Conservation (phyloP, 257 asterid genomes). For the Parsonsia alboflavescens region DNA sequence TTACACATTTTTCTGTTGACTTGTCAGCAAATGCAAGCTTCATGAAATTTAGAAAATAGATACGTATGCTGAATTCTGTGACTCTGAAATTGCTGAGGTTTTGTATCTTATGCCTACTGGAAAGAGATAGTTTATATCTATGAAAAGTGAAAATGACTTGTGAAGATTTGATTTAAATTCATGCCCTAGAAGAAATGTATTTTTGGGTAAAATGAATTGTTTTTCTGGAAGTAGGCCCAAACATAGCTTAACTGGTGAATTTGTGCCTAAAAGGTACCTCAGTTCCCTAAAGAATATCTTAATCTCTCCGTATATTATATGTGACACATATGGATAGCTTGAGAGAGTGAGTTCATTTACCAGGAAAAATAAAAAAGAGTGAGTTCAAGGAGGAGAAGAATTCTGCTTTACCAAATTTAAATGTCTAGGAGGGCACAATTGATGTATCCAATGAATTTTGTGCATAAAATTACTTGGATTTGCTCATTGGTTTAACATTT, state of each 20-base stretch:
- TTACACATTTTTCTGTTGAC: background rate
- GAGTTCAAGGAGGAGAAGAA: background rate
- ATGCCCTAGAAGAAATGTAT: background rate
- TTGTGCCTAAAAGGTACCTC: background rate
- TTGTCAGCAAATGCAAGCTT: background rate
- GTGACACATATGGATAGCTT: background rate
- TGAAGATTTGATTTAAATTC: background rate
- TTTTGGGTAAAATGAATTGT: background rate
- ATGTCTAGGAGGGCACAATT: background rate
- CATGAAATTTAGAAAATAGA: background rate
- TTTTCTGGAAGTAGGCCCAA: background rate
- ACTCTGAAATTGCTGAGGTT: background rate
- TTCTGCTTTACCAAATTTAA: background rate
- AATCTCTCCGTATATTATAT: background rate
- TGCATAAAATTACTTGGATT: background rate
- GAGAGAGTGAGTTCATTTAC: background rate
- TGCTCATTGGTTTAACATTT: background rate
- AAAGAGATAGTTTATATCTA: background rate
- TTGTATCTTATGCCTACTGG: background rate
- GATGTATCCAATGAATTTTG: background rate
- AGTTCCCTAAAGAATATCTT: background rate
- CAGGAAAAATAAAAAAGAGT: too few relatives aligned
- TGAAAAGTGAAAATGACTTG: background rate
- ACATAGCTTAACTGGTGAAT: background rate
- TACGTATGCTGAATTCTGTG: background rate